Evolutionary conservation across 2,329 filamentous ascomycete species (phyloP).

Genomic region (Rhinocladiella similis): DNA sequence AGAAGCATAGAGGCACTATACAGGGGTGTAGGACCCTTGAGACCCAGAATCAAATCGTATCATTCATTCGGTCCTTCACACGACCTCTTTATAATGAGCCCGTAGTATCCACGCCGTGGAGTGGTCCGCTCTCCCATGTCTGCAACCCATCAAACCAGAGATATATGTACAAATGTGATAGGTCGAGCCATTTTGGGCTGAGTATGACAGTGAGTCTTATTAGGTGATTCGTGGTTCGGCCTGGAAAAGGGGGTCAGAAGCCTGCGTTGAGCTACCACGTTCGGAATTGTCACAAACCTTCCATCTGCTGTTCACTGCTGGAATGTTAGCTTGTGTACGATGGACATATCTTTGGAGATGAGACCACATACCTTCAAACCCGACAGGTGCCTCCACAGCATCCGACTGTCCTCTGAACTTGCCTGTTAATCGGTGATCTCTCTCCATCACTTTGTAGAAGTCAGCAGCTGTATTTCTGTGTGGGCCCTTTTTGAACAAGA

Average conservation of each 20-base stretch:
- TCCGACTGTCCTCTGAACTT: constrained; percentile 62
- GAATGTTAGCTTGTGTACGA: constrained; percentile 18
- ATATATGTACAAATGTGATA: constrained; percentile 12
- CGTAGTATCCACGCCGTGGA: too few relatives aligned
- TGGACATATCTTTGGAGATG: too few relatives aligned
- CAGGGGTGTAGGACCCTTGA: too few relatives aligned
- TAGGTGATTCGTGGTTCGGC: constrained; percentile 28
- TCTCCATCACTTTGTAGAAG: constrained; percentile 60
- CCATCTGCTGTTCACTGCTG: constrained; percentile 62
- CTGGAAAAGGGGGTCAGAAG: constrained; percentile 15
- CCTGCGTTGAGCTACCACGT: not conserved
- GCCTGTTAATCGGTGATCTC: constrained; percentile 64
- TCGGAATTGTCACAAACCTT: constrained; percentile 48
- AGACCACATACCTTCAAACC: constrained; percentile 52
- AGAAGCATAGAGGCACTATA: too few relatives aligned
- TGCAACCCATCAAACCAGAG: too few relatives aligned
- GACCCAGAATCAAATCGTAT: too few relatives aligned
- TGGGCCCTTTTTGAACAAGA: constrained; percentile 14
- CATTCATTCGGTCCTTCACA: too few relatives aligned
- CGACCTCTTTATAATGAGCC: too few relatives aligned
- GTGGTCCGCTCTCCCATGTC: too few relatives aligned
- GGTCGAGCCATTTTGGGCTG: not conserved
- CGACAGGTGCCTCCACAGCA: constrained; percentile 57
- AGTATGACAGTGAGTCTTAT: constrained; percentile 5
- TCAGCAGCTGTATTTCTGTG: too few relatives aligned